phyloP scores from a whole-genome alignment of 1,284 basidiomycete genomes.

The Caloboletus firmus region DNA sequence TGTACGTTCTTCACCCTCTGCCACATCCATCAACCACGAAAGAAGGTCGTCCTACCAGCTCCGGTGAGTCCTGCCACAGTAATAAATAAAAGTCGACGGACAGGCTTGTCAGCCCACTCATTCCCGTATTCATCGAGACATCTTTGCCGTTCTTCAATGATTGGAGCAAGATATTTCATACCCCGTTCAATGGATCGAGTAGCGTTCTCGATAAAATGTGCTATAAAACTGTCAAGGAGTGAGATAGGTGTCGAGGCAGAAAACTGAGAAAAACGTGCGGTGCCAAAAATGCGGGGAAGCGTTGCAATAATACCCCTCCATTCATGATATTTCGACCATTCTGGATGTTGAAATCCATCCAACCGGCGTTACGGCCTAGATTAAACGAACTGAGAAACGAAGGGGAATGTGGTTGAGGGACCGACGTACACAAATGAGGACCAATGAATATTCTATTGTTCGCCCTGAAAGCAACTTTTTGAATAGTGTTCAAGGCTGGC shows the following conservation, averaged over 20 bases:
- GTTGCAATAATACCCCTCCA: slow-evolving; percentile 29
- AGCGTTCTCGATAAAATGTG: neutral
- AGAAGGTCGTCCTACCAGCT: slow-evolving; percentile 44
- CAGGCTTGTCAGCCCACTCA: slow-evolving; percentile 42
- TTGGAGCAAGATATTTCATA: slow-evolving; percentile 32
- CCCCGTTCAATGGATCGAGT: neutral
- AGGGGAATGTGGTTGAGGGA: neutral
- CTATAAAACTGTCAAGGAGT: neutral
- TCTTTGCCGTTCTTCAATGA: slow-evolving; percentile 40
- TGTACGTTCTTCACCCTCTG: slow-evolving; percentile 30
- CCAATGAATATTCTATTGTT: slow-evolving; percentile 44
- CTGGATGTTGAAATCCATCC: slow-evolving; percentile 36
- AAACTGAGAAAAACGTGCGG: slow-evolving; percentile 32
- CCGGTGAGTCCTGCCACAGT: too few relatives aligned
- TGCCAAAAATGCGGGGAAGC: slow-evolving; percentile 41
- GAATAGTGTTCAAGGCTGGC: slow-evolving; percentile 17
- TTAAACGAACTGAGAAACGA: neutral
- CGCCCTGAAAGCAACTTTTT: slow-evolving; percentile 34
- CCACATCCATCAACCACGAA: slow-evolving; percentile 46
- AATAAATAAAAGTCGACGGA: slow-evolving; percentile 34
- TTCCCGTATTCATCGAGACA: slow-evolving; percentile 35
- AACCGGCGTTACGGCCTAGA: slow-evolving; percentile 44
- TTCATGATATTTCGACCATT: slow-evolving; percentile 36
- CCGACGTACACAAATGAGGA: slow-evolving; percentile 38
- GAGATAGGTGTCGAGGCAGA: neutral